Conservation (phyloP, 768 basidiomycete species). For the Piloderma croceum region DNA sequence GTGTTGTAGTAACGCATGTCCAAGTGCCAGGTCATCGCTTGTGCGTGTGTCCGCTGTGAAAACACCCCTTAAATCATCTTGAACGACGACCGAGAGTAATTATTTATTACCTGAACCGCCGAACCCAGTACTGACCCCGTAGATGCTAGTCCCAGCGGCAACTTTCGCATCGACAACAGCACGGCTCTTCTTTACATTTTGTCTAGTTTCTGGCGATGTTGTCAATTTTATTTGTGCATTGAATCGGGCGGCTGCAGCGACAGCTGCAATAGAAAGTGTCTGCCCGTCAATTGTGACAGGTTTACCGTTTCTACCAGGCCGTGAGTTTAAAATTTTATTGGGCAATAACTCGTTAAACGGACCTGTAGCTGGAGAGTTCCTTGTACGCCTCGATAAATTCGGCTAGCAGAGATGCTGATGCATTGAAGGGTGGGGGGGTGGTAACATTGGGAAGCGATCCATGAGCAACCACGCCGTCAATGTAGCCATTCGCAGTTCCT, state of each 20-base stretch:
- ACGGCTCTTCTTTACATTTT: constrained; percentile 58
- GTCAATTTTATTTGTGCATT: constrained; percentile 47
- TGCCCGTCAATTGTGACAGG: constrained; percentile 64
- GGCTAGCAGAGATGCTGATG: constrained; percentile 34
- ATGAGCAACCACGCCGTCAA: not conserved
- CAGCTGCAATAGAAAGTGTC: constrained; percentile 66
- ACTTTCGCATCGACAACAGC: constrained; percentile 63
- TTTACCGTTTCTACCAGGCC: constrained; percentile 48
- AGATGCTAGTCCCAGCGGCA: constrained; percentile 61
- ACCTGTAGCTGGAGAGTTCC: constrained; percentile 66
- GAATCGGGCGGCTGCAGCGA: constrained; percentile 71
- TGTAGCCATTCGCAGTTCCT: not conserved
- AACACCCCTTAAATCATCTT: too few species aligned
- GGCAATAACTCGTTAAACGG: constrained; percentile 13
- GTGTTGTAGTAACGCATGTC: constrained; percentile 79
- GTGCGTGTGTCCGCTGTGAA: constrained; percentile 71
- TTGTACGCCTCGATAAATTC: constrained; percentile 54
- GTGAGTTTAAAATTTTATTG: not conserved
- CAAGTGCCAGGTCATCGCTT: constrained; percentile 64
- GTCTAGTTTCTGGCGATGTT: constrained; percentile 39
- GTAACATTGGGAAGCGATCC: too few species aligned
- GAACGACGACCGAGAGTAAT: too few species aligned
- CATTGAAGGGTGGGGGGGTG: not conserved
- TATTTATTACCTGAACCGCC: constrained; percentile 57
- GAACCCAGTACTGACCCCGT: constrained; percentile 81